Percentiles rank a stretch among this genome's conserved stretches.
These are phyloP conservation scores for Lichtheimia corymbifera DNA, from an alignment of 371 early-diverging fungal genomes.

Conservation along the genomic window DNA sequence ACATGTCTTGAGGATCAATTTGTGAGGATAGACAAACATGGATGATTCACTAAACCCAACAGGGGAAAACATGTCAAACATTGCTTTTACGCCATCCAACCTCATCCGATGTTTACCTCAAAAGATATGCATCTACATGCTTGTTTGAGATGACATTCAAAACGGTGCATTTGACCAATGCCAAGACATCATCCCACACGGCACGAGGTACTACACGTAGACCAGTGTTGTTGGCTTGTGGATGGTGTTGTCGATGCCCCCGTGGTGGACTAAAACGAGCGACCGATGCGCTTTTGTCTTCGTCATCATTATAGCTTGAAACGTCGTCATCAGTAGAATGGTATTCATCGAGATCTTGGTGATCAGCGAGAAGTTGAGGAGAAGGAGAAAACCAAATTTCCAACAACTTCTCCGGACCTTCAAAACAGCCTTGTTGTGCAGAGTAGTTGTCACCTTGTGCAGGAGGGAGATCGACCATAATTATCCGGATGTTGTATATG, in stretches of 20 bases:
- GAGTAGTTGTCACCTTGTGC: slow-evolving; percentile 43
- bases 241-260: slow-evolving; percentile 8
- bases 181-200: slow-evolving; percentile 89
- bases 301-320: slow-evolving; percentile 12
- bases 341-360: slow-evolving; percentile 32
- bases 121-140: slow-evolving; percentile 84
- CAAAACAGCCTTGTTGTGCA: slow-evolving; percentile 62
- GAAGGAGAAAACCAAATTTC: slow-evolving; percentile 73
- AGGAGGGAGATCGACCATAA: slow-evolving; percentile 21
- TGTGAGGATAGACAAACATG: slow-evolving; percentile 95
- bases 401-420: slow-evolving; percentile 95
- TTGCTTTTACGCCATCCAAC: background rate
- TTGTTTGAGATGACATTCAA: slow-evolving; percentile 80
- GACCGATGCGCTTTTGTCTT: slow-evolving; percentile 16
- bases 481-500: slow-evolving; percentile 4
- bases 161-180: slow-evolving; percentile 90
- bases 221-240: slow-evolving; percentile 41
- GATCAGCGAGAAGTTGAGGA: slow-evolving; percentile 38
- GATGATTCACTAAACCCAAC: slow-evolving; percentile 77
- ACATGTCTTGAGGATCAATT: slow-evolving; percentile 94
- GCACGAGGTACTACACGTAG: slow-evolving; percentile 74
- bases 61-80: slow-evolving; percentile 17
- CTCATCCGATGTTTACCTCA: slow-evolving; percentile 56
- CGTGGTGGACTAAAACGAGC: slow-evolving; percentile 44
- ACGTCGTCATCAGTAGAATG: slow-evolving; percentile 25